These are phyloP conservation scores for Botryotinia narcissicola DNA, from an alignment of 2,329 filamentous ascomycete genomes.

Conservation along the genomic window DNA sequence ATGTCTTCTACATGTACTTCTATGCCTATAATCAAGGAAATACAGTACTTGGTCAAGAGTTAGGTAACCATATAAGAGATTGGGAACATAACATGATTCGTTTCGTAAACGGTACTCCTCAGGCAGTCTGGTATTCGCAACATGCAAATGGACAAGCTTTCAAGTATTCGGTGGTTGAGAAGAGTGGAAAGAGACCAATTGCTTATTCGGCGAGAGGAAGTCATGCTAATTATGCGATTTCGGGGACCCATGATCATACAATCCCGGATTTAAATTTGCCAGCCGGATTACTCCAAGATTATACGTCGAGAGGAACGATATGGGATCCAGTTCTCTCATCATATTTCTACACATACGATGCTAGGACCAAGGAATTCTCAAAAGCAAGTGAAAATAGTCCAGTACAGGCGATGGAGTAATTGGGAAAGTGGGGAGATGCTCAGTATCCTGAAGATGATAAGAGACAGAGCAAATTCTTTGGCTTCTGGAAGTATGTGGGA, in stretches of 20 bases:
- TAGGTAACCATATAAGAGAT: conserved; percentile 57
- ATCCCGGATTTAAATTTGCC: conserved; percentile 60
- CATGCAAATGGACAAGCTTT: conserved; percentile 63
- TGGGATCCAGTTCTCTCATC: conserved; percentile 60
- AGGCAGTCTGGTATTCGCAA: conserved; percentile 61
- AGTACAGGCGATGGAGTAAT: conserved; percentile 54
- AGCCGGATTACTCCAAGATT: conserved; percentile 51
- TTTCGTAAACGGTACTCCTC: conserved; percentile 55
- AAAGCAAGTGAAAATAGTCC: conserved; percentile 42
- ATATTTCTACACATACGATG: conserved; percentile 55
- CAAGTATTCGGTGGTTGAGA: conserved; percentile 53
- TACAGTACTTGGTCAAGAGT: conserved; percentile 35
- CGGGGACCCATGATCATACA: conserved; percentile 59
- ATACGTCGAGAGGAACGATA: conserved; percentile 51
- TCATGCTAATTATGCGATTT: conserved; percentile 63
- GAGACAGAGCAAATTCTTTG: conserved; percentile 42
- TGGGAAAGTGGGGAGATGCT: conserved; percentile 61
- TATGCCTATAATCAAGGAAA: conserved; percentile 40
- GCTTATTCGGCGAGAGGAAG: conserved; percentile 58
- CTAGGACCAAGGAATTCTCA: conserved; percentile 32
- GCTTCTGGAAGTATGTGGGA: conserved; percentile 49
- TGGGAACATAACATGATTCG: conserved; percentile 69
- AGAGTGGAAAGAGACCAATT: conserved; percentile 52
- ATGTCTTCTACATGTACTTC: conserved; percentile 41
- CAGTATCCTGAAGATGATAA: conserved; percentile 52